Percentiles rank a stretch among this genome's conserved stretches.
These are phyloP conservation scores for Coemansia sp. DNA, from an alignment of 192 early-diverging fungal genomes.

Conservation along the genomic window DNA sequence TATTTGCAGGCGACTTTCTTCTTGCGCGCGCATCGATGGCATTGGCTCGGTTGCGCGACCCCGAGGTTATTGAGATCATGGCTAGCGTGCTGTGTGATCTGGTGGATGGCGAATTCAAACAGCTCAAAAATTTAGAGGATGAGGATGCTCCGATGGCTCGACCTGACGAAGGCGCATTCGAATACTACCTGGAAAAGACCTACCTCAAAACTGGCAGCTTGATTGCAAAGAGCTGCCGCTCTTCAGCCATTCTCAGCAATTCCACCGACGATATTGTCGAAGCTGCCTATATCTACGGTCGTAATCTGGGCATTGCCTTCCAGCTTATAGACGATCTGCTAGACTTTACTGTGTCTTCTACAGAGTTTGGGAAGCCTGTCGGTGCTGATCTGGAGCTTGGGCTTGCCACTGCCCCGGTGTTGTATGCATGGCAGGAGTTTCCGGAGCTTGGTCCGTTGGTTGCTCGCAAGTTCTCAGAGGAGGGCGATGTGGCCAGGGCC, in stretches of 20 bases:
- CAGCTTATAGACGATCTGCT: constrained; percentile 93
- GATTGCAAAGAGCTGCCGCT: constrained; percentile 89
- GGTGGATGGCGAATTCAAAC: constrained; percentile 98
- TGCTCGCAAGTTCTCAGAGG: constrained; percentile 76
- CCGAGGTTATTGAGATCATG: constrained; percentile 91
- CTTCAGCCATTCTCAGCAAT: constrained; percentile 83
- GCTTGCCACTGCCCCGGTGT: constrained; percentile 88
- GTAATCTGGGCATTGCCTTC: constrained; percentile 90
- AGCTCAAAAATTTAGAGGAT: constrained; percentile 71
- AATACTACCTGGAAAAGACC: constrained; percentile 93
- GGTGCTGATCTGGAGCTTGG: constrained; percentile 88
- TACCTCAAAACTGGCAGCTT: constrained; percentile 94
- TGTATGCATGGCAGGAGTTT: constrained; percentile 89
- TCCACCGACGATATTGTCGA: constrained; percentile 68
- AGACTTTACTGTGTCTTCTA: constrained; percentile 75
- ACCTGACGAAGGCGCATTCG: constrained; percentile 59
- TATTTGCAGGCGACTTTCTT: constrained; percentile 91
- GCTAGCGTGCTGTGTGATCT: constrained; percentile 89
- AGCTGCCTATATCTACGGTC: constrained; percentile 84
- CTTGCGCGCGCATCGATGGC: constrained; percentile 91
- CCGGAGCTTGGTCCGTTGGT: constrained; percentile 82
- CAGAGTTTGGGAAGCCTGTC: constrained; percentile 82
- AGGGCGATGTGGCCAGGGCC: constrained; percentile 77
- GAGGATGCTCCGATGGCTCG: constrained; percentile 42
- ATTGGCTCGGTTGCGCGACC: constrained; percentile 81